Evolutionary conservation across 176 grass and related monocot species (phyloP), one percentile per base, ranked within the genome.

Genomic region (Saccharum spontaneum): DNA sequence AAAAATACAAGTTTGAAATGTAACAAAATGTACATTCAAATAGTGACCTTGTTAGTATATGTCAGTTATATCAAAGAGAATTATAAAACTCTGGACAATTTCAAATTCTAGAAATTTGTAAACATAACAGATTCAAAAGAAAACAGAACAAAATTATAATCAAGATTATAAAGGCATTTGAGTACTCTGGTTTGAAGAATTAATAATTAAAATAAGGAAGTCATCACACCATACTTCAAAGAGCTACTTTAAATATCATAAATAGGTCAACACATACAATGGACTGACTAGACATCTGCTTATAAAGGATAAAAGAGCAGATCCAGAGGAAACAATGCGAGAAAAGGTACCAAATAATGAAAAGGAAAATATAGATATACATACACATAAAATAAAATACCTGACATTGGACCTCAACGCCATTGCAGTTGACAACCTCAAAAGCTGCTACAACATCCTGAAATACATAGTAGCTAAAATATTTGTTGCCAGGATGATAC

Each of bases 361-460:
- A 20, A 63, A 57, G 22, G 0, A 52, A 69, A 59, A 41, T 4
- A 31, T 41, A 31, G 1, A 68, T 45, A 43, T 17, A 64, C 57
- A 39, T 30, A 49, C 41, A 54, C 10, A 72, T 67, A 68, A 77
- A 61, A 26, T 73, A 79, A 23, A 69, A 49, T 94, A 98, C 97
- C 97, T 98, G 97, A 40, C 97, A 98, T 71, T 98, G 97, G 54
- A 98, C 93, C 81, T 98, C 97, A 89, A 98, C 91, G 17, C 93
- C 91, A 75, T 76, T 95, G 78, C 97, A 95, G 75, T 98, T 98
- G 44, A 98, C 97, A 79, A 98, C 87, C 71, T 98, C 97, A 86
- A 89, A 98, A 64, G 97, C 97, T 43, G 97, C 97, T 79, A 99
- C 97, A 63, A 99, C 97, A 91, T 97, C 94, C 97, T 99, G 89